Percentiles rank a stretch among this genome's conserved stretches.
Conservation (phyloP, 805 yeast genomes). For the Brettanomyces anomalus region DNA sequence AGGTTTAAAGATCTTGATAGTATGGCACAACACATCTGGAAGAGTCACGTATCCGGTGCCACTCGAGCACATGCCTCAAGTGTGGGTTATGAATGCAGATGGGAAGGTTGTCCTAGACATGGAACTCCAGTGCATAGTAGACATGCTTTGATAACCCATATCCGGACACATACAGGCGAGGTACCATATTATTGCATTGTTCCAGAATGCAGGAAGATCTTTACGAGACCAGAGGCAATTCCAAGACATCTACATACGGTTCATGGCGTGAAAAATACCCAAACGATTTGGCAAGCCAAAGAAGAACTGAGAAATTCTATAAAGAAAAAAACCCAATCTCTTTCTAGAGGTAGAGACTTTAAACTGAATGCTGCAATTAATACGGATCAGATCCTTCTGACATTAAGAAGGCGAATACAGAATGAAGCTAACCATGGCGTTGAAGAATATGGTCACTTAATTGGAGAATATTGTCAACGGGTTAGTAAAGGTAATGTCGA, state of each 20-base stretch:
- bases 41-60: conserved; percentile 25
- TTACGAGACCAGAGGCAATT: conserved; percentile 53
- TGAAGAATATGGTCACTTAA: conserved; percentile 6
- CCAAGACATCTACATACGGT: conserved; percentile 54
- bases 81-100: conserved; percentile 42
- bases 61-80: conserved; percentile 11
- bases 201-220: conserved; percentile 57
- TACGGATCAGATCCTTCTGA: conserved; percentile 4
- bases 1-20: conserved; percentile 26
- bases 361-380: conserved; percentile 1
- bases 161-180: conserved; percentile 60
- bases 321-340: conserved; percentile 1
- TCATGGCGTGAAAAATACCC: conserved; percentile 38
- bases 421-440: conserved; percentile 3
- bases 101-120: conserved; percentile 49
- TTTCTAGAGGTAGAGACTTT: conserved; percentile 5
- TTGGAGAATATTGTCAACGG: conserved; percentile 6
- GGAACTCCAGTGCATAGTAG: conserved; percentile 46
- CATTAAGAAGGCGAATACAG: conserved; percentile 1
- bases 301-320: conserved; percentile 9
- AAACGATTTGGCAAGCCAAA: conserved; percentile 13
- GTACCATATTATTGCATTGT: conserved; percentile 56
- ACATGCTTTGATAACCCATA: conserved; percentile 52
- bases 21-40: conserved; percentile 31
- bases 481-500: conserved; percentile 2